Percentiles rank a stretch among this genome's conserved stretches.
Conservation (phyloP, 169 alveolate species). For the Toxoplasma gondii region DNA sequence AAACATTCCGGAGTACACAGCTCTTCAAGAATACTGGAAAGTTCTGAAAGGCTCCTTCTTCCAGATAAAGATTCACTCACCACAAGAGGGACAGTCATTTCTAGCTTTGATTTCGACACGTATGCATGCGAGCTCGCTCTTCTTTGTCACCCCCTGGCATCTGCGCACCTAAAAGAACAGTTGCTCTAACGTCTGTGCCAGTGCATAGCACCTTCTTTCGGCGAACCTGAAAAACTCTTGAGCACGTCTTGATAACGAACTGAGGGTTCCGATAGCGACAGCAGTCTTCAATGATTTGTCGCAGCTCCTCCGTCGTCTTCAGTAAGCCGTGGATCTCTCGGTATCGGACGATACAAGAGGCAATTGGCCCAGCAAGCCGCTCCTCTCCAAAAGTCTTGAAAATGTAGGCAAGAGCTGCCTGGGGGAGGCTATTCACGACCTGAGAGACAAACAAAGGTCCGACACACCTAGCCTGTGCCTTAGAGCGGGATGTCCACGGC, state of each 20-base stretch:
- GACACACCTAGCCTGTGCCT: neutral
- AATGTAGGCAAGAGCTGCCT: neutral
- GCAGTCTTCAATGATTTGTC: slow-evolving; percentile 47
- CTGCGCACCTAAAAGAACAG: neutral
- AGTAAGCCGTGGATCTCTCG: slow-evolving; percentile 20
- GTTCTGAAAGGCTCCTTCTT: too few species aligned
- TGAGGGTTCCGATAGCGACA: slow-evolving; percentile 26
- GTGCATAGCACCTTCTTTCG: neutral
- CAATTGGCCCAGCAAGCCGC: neutral
- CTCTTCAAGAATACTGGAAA: too few species aligned
- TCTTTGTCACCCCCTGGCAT: neutral
- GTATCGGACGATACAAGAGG: neutral
- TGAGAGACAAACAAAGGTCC: neutral
- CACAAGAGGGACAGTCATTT: too few species aligned
- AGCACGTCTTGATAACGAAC: slow-evolving; percentile 44
- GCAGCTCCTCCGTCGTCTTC: slow-evolving; percentile 37
- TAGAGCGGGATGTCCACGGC: neutral
- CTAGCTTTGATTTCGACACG: too few species aligned
- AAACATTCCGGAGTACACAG: too few species aligned
- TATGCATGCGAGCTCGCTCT: too few species aligned
- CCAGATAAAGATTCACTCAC: too few species aligned
- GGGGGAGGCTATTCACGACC: slow-evolving; percentile 30
- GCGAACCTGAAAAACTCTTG: slow-evolving; percentile 57
- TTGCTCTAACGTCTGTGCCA: neutral
- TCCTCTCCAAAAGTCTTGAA: slow-evolving; percentile 2